Conservation (phyloP, 2,329 filamentous ascomycete species). For the Diaporthe caulivora region DNA sequence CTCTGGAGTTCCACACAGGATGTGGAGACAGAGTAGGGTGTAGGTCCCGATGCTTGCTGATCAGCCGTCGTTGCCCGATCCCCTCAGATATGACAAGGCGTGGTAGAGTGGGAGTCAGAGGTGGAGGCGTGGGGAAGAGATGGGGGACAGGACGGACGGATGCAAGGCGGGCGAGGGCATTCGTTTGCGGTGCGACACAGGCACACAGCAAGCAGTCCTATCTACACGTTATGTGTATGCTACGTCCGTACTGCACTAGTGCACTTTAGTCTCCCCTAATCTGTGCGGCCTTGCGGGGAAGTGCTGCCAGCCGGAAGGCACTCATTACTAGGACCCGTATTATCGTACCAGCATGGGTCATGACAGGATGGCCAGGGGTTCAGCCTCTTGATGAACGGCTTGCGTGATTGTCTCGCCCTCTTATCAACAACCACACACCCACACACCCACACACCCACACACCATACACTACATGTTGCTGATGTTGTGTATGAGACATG, state of each 20-base stretch:
- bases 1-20: background rate
- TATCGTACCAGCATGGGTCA: background rate
- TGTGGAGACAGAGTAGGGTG: constrained; percentile 1
- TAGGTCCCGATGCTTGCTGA: background rate
- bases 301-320: too few relatives aligned
- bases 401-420: too few relatives aligned
- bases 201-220: too few relatives aligned
- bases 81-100: background rate
- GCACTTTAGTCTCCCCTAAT: too few relatives aligned
- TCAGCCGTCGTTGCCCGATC: background rate
- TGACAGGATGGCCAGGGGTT: background rate
- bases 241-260: too few relatives aligned
- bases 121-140: background rate
- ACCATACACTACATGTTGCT: too few relatives aligned
- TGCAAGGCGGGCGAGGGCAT: background rate
- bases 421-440: background rate
- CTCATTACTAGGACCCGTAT: too few relatives aligned
- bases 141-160: too few relatives aligned
- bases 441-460: too few relatives aligned
- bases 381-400: background rate
- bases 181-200: too few relatives aligned
- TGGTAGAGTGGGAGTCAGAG: background rate
- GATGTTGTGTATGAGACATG: constrained; percentile 14
- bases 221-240: too few relatives aligned
- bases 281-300: too few relatives aligned